Evolutionary conservation across 495 filamentous ascomycete genomes (phyloP), one percentile per base, ranked within the genome.

Genomic region (Xylaria castorea): DNA sequence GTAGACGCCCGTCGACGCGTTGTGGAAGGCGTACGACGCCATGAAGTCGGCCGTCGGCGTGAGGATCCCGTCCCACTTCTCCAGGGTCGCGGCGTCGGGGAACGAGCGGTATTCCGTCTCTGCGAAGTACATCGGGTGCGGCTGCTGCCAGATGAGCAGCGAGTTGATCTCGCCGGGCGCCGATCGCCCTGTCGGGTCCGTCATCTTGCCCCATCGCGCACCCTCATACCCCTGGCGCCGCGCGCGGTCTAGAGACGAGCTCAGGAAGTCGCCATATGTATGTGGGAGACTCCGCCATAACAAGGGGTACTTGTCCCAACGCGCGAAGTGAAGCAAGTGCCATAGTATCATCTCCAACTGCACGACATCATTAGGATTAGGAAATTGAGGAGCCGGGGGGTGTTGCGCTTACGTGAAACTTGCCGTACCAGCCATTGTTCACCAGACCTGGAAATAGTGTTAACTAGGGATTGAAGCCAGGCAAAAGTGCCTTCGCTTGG

Each of bases 191-290:
- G 84, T 83, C 0, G 87, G 84, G 74, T 89, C 88, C 8, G 83
- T 88, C 87, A 89, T 89, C 77, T 90, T 90, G 9, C 88, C 87
- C 83, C 86, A 85, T 66, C 86, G 82, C 11, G 87, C 85, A 5
- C 87, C 88, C 2, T 73, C 70, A 73, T 89, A 90, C 16, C 87
- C 87, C 71, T 88, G 87, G 0, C 71, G 58, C 9, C 67, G 46
- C 1, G 88, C 87, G 48, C 88, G 82, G 8, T 82, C 80, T 12
- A 82, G 70, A 3, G 83, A 84, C 0, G 84, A 83, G 7, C 78
- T 76, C 0, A 90, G 79, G 71, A 87, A 87, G 12, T 81, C 81
- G 12, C 76, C 62, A 79, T 89, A 90, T 8, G 82, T 81, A 53
- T 78, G 77, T 3, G 85, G 85, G 16, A 86, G 68, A 69, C 80